Base-by-base conservation (phyloP, 441 rosid genomes). In the Geranium incanum region DNA sequence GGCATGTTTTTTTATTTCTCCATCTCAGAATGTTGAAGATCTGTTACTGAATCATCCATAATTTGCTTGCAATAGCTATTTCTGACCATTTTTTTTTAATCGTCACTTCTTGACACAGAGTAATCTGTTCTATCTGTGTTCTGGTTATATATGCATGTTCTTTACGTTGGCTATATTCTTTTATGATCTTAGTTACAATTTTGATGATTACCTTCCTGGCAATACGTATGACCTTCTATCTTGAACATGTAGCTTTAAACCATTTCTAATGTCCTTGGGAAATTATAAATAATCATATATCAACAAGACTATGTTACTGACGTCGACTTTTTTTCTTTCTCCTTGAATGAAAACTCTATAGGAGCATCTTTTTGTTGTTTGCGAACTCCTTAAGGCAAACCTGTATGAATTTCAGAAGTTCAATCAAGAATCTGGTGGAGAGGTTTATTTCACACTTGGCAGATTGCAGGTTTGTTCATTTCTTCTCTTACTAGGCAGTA, bases 341-440 rank as follows among this genome's bases (percentile, higher is more conserved):
- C 41, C 69, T 8, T 59, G 39, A 28, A 5, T 68, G 45, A 66
- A 68, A 69, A 65, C 60, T 65, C 16, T 68, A 36, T 86, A 94
- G 99, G 99, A 92, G 75, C 99, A 95, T 85, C 83, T 95, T 55
- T 92, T 95, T 84, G 92, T 95, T 0, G 99, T 95, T 9, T 90
- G 97, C 74, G 99, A 95, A 81, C 94, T 95, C 65, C 95, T 95
- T 6, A 79, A 84, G 63, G 91, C 97, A 73, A 95, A 95, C 76
- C 79, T 95, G 67, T 92, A 94, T 67, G 97, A 95, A 73, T 89
- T 88, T 72, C 97, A 92, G 77, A 92, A 92, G 74, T 95, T 89
- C 66, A 95, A 89, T 76, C 86, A 83, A 80, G 97, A 92, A 76
- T 88, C 97, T 0, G 93, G 93, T 1, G 94, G 87, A 37, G 93